Evolutionary conservation across 169 alveolate genomes (phyloP), one percentile per base, ranked within the genome.

Genomic region (Plasmodium blacklocki): DNA sequence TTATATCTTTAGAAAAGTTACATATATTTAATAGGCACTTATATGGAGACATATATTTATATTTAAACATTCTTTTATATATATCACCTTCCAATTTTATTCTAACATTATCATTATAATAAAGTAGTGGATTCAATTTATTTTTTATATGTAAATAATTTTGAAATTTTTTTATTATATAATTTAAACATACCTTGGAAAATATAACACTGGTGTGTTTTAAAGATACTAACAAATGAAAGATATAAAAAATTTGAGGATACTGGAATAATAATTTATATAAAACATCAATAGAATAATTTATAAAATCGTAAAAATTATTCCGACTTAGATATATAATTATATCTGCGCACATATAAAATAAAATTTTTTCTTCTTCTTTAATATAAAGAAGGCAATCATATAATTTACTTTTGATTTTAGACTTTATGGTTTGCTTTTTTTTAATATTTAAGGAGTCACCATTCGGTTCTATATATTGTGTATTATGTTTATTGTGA

Each of bases 181-280:
- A 83, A 67, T 73, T 50, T 32, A 83, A 83, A 56, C 85, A 83
- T 56, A 83, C 66, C 45, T 68, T 83, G 47, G 85, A 83, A 63
- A 70, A 68, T 72, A 68, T 19, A 23, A 63, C 11, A 72, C 91
- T 83, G 2, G 91, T 83, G 21, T 54, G 68, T 7, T 64, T 83
- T 47, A 83, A 70, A n/a, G 85, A 62, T 54, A 73, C 80, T n/a
- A 83, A 47, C 32, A 83, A 21, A 45, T 83, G 91, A 60, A 83
- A 83, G 45, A 83, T 83, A 49, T 56, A 68, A 54, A 83, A 83
- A 56, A 68, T 49, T 47, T 68, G 91, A 14, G 91, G 91, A 68
- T 83, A 83, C 43, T 62, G 91, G 70, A 83, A 83, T 63, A 58
- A n/a, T 58, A 83, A 72, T 83, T 83, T 83, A 26, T 68, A 83